Conservation (phyloP, 805 yeast species). For the Metschnikowia santaceciliae region DNA sequence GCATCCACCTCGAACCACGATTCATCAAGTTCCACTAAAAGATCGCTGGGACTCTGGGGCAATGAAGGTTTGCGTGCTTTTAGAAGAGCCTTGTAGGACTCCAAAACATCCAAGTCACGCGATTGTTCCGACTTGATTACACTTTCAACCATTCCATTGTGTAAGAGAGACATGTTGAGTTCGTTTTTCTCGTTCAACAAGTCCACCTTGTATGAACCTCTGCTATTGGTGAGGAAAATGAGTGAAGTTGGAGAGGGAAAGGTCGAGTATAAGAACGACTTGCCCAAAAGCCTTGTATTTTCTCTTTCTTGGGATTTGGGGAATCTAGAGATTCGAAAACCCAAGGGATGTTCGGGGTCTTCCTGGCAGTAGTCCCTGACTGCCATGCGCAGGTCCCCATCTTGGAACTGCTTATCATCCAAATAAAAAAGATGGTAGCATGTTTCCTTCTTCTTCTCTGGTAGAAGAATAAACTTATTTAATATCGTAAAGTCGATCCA, state of each 20-base stretch:
- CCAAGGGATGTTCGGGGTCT: constrained; percentile 17
- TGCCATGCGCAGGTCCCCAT: background rate
- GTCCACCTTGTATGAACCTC: constrained; percentile 22
- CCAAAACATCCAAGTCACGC: constrained; percentile 9
- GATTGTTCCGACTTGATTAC: constrained; percentile 5
- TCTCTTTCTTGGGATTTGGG: constrained; percentile 24
- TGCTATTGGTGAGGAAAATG: constrained; percentile 25
- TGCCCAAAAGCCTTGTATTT: constrained; percentile 27
- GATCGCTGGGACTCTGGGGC: background rate
- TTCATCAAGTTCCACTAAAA: constrained; percentile 16
- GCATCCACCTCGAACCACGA: constrained; percentile 25
- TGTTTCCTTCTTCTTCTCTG: constrained; percentile 10
- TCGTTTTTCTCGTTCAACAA: constrained; percentile 16
- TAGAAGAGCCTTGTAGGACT: constrained; percentile 16
- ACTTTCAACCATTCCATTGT: constrained; percentile 21
- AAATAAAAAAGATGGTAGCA: constrained; percentile 22
- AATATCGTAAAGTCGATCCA: constrained; percentile 15
- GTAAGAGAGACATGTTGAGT: constrained; percentile 19
- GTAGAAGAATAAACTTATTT: constrained; percentile 11
- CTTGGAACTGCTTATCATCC: constrained; percentile 7
- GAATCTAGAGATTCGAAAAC: constrained; percentile 18
- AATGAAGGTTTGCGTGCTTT: constrained; percentile 5
- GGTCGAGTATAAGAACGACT: constrained; percentile 24
- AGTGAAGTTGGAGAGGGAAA: constrained; percentile 29
- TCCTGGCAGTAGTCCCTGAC: constrained; percentile 21